Percentiles rank a stretch among this genome's conserved stretches.
These are phyloP conservation scores for Zanthoxylum bungeanum DNA, from an alignment of 345 rosid genomes.

Conservation along the genomic window DNA sequence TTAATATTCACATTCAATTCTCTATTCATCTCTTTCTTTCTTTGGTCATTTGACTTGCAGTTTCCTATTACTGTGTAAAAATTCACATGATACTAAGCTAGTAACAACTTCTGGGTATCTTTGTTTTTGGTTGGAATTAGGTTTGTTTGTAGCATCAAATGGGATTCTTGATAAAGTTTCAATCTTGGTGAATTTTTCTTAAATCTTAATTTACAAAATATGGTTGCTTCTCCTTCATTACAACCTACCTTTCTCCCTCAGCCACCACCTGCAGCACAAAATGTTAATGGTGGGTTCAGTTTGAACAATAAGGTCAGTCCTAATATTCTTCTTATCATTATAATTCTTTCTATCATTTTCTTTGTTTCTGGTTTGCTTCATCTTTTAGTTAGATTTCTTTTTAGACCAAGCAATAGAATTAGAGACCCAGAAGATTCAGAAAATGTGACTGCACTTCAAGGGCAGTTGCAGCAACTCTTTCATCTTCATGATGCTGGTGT, in stretches of 20 bases:
- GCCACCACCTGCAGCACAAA: constrained; percentile 29
- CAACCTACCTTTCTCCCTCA: constrained; percentile 27
- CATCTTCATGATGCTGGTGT: constrained; percentile 96
- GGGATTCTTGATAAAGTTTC: constrained; percentile 23
- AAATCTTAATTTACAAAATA: not conserved
- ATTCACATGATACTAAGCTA: not conserved
- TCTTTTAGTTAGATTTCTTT: constrained; percentile 71
- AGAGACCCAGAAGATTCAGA: constrained; percentile 67
- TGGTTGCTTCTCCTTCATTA: constrained; percentile 33
- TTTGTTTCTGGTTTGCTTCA: constrained; percentile 89
- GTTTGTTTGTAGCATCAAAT: constrained; percentile 17
- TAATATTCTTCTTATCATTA: constrained; percentile 65
- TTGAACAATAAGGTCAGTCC: constrained; percentile 76
- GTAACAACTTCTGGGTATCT: not conserved
- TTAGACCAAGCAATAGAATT: constrained; percentile 55
- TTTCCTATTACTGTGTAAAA: constrained; percentile 13
- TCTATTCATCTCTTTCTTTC: constrained; percentile 15
- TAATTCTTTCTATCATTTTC: constrained; percentile 85
- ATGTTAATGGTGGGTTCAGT: constrained; percentile 36
- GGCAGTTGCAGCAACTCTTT: constrained; percentile 93
- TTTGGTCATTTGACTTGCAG: constrained; percentile 24
- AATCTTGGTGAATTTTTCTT: constrained; percentile 26
- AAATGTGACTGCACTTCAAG: constrained; percentile 83
- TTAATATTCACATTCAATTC: constrained; percentile 29
- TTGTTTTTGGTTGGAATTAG: constrained; percentile 2